phyloP scores from a whole-genome alignment of 352 stramenopile species.

The Globisporangium canariense region DNA sequence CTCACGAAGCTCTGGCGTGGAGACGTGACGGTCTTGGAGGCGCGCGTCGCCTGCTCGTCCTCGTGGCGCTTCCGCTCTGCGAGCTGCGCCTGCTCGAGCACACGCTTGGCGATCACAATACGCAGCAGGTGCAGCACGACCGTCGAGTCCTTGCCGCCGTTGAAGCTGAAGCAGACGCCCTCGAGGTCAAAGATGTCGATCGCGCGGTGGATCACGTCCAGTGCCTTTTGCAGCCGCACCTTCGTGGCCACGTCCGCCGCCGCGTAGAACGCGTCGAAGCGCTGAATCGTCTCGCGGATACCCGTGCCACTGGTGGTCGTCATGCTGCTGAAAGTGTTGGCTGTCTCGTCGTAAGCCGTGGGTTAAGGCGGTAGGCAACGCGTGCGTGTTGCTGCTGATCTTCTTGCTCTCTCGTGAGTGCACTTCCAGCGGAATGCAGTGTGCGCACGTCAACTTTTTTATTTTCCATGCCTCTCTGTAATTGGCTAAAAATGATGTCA shows the following conservation, averaged over 20 bases:
- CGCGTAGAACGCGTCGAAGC: conserved; percentile 68
- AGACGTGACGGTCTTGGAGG: conserved; percentile 51
- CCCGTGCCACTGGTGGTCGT: conserved; percentile 1
- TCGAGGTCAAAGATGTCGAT: conserved; percentile 81
- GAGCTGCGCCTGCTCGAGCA: conserved; percentile 38
- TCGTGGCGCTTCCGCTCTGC: background rate
- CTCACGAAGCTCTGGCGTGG: conserved; percentile 55
- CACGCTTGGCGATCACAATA: conserved; percentile 73
- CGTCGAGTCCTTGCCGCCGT: conserved; percentile 92
- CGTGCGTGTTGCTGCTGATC: background rate
- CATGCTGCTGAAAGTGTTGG: conserved; percentile 1
- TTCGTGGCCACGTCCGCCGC: conserved; percentile 39
- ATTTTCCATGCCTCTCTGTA: background rate
- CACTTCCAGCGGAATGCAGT: background rate
- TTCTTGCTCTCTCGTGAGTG: background rate
- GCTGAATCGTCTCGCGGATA: conserved; percentile 27
- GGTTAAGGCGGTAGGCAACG: background rate
- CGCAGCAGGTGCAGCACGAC: conserved; percentile 89
- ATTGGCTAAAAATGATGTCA: background rate
- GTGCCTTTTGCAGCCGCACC: conserved; percentile 53
- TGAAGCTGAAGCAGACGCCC: conserved; percentile 88
- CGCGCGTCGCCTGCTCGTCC: conserved; percentile 2
- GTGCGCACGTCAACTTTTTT: conserved; percentile 4
- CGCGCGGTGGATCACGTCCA: conserved; percentile 72
- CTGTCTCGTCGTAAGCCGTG: background rate